phyloP scores from a whole-genome alignment of 1,284 basidiomycete genomes.

The Rhodotorula glutinis region DNA sequence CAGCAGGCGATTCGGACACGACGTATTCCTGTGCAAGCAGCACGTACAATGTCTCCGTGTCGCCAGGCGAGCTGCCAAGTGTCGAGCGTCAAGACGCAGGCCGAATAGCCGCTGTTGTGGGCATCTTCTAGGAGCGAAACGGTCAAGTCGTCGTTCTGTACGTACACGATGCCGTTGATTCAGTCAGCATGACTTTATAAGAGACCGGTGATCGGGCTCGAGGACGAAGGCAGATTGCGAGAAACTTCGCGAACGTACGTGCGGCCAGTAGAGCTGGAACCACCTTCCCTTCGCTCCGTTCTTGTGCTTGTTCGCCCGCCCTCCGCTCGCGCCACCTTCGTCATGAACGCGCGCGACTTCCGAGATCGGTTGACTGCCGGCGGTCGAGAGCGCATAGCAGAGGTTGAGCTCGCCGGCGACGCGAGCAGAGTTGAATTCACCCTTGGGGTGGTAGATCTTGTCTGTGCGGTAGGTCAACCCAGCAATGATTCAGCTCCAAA shows the following conservation, averaged over 20 bases:
- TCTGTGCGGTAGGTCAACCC: conserved; percentile 44
- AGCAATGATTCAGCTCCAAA: not conserved
- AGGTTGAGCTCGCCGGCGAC: conserved; percentile 64
- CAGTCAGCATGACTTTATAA: too few relatives aligned
- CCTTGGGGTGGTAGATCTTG: conserved; percentile 63
- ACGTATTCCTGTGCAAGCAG: conserved; percentile 29
- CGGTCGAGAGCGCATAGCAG: conserved; percentile 69
- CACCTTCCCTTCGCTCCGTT: conserved; percentile 55
- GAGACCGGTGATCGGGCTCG: too few relatives aligned
- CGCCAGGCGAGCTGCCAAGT: conserved; percentile 62
- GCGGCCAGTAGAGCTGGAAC: conserved; percentile 75
- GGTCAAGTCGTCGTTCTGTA: conserved; percentile 56
- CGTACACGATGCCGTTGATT: too few relatives aligned
- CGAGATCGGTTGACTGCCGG: conserved; percentile 66
- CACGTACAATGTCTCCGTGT: conserved; percentile 53
- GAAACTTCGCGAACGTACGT: conserved; percentile 32
- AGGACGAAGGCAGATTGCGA: not conserved
- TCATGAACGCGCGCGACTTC: conserved; percentile 65
- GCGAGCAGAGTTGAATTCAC: conserved; percentile 64
- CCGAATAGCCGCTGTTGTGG: conserved; percentile 55
- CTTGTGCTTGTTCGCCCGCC: not conserved
- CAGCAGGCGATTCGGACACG: too few relatives aligned
- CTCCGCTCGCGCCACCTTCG: not conserved
- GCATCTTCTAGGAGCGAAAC: conserved; percentile 55
- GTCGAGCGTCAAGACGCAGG: conserved; percentile 57